Conservation (phyloP, 106 monocot species). For the Xerophyta viscosa region DNA sequence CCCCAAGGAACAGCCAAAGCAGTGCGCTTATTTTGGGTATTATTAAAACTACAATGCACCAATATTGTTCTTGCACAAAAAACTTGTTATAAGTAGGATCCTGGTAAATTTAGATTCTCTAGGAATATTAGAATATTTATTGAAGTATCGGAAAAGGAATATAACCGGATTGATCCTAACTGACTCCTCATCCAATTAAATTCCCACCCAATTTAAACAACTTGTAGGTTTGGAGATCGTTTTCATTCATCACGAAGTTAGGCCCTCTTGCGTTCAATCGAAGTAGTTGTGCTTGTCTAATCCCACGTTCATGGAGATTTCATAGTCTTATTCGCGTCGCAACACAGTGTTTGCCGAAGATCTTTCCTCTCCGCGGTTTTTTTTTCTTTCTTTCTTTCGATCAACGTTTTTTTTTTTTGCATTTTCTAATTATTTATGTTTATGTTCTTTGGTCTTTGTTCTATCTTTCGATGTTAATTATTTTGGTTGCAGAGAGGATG, state of each 20-base stretch:
- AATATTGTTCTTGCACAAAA: no score
- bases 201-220: not conserved
- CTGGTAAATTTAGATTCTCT: no score
- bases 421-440: not conserved
- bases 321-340: no score
- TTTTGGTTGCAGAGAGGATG: not conserved
- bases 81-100: no score
- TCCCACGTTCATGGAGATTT: no score
- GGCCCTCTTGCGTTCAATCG: not conserved
- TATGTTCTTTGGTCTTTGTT: not conserved
- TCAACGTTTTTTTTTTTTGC: not conserved
- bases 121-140: not conserved
- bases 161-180: not conserved
- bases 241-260: not conserved
- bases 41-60: no score
- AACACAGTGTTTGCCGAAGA: no score
- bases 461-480: not conserved
- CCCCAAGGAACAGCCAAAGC: no score
- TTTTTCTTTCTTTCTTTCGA: constrained; percentile 2
- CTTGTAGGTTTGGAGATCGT: no score
- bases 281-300: no score
- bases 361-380: no score
- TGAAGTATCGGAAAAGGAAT: not conserved
- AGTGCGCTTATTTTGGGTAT: no score
- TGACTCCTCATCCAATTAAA: not conserved